Evolutionary conservation across 148 eudicot species (phyloP), one percentile per base, ranked within the genome.

Genomic region (Fagopyrum tataricum): DNA sequence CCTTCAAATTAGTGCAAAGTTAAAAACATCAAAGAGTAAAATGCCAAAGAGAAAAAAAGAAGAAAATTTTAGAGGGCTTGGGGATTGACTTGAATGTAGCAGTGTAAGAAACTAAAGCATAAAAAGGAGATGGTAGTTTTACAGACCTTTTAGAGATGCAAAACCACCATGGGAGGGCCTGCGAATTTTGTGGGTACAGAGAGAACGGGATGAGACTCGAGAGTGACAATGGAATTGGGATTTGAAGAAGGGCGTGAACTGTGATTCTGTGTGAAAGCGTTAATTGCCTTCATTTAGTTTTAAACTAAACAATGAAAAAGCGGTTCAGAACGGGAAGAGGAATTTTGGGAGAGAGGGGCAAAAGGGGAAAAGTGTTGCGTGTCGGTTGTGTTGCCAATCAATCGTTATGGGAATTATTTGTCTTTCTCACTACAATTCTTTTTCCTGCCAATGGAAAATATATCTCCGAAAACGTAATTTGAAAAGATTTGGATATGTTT

Each of bases 121-220:
- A 18, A 39, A 37, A 59, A 59, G 26, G 43, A 5, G 68, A 42
- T 9, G 7, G 37, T 31, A 64, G 69, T 64, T 64, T 37, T 6
- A 62, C 68, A 64, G 43, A 64, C 69, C 69, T 64, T 64, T 64
- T 64, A 64, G 40, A 37, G 69, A 64, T 64, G 69, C 69, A 64
- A 64, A 64, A 31, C 69, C 69, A 64, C 69, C 69, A 64, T 64
- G 69, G 20, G 43, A 37, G 69, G 49, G 9, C 11, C 49, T 46
- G 11, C 12, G 49, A 8, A 46, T 46, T 10, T 37, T 37, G 69
- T 4, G 15, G 61, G 26, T 6, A 26, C 42, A 37, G 69, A 64
- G 2, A 59, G 67, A 24, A 59, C 12, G 43, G 68, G 67, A 56
- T 56, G 44, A 64, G 69, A 5, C 69, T 64, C 39, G 69, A 64